Base-by-base conservation (phyloP, 768 basidiomycete genomes). In the Thelephora ganbajun region DNA sequence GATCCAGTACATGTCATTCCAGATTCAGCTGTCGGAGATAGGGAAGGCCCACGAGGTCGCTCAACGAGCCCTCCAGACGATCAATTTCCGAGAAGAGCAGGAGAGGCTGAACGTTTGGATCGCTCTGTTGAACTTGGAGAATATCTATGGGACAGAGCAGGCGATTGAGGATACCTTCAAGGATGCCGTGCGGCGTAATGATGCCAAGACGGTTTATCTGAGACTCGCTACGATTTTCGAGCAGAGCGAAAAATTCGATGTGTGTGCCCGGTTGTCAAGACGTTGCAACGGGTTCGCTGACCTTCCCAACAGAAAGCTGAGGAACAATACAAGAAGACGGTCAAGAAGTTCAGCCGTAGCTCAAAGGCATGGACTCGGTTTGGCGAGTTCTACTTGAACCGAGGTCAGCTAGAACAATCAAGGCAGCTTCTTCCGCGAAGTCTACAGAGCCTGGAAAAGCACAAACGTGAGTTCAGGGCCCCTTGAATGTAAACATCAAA, bases 1-100 rank as follows among this genome's bases (percentile, higher is more conserved):
- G 96, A 82, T 99, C 50, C 93, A 97, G 62, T 99, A 92, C 63
- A 98, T 99, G 91, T 94, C 96, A 7, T 94, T 97, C 77, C 90
- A 93, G 57, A 70, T 98, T 11, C 91, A 91, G 54, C 75, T 99
- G n/a, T 89, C 93, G 26, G 94, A 99, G 65, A 69, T 96, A 48
- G 93, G 92, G 57, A 96, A 93, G 63, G 96, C 94, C 12, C 76
- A 91, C 39, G 81, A 85, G 60, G 80, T 92, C 45, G 93, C 80
- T 43, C 74, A 77, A 46, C 79, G 88, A 19, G 94, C 92, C 4
- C 69, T 97, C 41, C 70, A 76, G 51, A 83, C 82, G 11, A 98
- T 99, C 66, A 84, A 74, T 59, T 97, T 94, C 70, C 77, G 94
- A 37, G 96, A 99, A 64, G 96, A 99, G 63, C 80, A 80, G 53